A percentile compares a stretch with the other conserved stretches of the same genome.
Evolutionary conservation across 352 stramenopile species (phyloP).

Genomic region (Halophytophthora batemanensis): DNA sequence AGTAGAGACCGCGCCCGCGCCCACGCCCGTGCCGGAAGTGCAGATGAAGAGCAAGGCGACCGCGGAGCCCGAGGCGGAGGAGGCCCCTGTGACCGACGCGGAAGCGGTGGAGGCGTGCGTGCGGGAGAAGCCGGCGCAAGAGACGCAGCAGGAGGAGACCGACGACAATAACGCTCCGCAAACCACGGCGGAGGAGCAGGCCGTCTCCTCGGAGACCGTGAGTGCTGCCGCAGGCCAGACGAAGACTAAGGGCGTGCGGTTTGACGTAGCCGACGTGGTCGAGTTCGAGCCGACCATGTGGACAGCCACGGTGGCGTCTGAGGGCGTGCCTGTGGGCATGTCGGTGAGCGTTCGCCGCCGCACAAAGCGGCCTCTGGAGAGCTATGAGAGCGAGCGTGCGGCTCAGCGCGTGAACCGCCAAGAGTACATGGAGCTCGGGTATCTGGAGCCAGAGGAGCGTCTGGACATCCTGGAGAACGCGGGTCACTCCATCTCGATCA

Average conservation of each 20-base stretch:
- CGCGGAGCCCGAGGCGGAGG: no score
- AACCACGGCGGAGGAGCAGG: slow-evolving; percentile 5
- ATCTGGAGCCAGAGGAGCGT: slow-evolving; percentile 74
- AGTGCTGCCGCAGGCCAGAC: slow-evolving; percentile 7
- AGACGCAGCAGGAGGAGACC: not conserved
- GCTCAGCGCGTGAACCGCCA: slow-evolving; percentile 57
- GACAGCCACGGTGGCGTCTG: slow-evolving; percentile 75
- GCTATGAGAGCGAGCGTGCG: slow-evolving; percentile 58
- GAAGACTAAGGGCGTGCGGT: slow-evolving; percentile 48
- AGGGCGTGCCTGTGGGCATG: slow-evolving; percentile 74
- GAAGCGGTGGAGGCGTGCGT: no score
- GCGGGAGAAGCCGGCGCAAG: not conserved
- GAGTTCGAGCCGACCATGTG: slow-evolving; percentile 84
- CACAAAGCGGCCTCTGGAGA: slow-evolving; percentile 59
- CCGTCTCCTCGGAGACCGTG: not conserved
- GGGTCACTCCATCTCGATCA: slow-evolving; percentile 57
- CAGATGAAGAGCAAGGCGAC: no score
- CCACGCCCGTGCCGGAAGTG: no score
- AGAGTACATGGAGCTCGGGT: slow-evolving; percentile 82
- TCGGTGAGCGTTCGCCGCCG: slow-evolving; percentile 65
- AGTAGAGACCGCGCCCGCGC: no score
- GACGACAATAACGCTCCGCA: slow-evolving; percentile 8
- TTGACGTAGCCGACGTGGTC: slow-evolving; percentile 60
- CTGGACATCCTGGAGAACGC: slow-evolving; percentile 71
- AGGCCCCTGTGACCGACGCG: no score